Percentiles rank a stretch among this genome's conserved stretches.
Evolutionary conservation across 2,329 filamentous ascomycete genomes (phyloP).

Genomic region (Monosporascus sp.): DNA sequence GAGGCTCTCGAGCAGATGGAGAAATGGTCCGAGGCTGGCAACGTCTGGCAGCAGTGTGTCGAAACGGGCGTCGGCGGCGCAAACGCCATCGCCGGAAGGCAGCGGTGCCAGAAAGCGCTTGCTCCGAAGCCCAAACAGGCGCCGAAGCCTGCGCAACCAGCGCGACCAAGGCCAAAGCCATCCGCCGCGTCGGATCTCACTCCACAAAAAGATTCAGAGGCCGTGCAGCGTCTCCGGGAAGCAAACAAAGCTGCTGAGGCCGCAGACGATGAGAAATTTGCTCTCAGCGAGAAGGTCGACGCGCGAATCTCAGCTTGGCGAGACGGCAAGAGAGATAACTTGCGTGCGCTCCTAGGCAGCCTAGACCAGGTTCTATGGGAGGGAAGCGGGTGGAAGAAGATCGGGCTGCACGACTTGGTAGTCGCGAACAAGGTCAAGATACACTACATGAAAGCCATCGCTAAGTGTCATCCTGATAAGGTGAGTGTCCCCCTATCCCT

Average conservation of each 20-base stretch:
- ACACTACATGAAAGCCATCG: slow-evolving; percentile 98
- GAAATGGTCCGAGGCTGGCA: slow-evolving; percentile 78
- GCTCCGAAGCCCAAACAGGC: slow-evolving; percentile 56
- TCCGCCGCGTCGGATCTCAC: slow-evolving; percentile 34
- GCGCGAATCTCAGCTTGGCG: slow-evolving; percentile 75
- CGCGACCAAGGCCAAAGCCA: slow-evolving; percentile 38
- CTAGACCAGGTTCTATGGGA: slow-evolving; percentile 89
- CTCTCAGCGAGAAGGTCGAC: slow-evolving; percentile 79
- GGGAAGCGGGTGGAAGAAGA: slow-evolving; percentile 91
- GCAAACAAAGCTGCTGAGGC: slow-evolving; percentile 82
- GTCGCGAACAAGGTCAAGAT: slow-evolving; percentile 95
- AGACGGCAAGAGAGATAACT: slow-evolving; percentile 85
- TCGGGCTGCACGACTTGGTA: slow-evolving; percentile 88
- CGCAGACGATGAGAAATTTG: slow-evolving; percentile 90
- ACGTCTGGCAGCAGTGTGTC: slow-evolving; percentile 76
- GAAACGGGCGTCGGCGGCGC: slow-evolving; percentile 81
- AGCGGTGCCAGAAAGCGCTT: slow-evolving; percentile 84
- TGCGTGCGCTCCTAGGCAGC: slow-evolving; percentile 80
- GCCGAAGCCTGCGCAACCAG: slow-evolving; percentile 38
- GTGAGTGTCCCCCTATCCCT: slow-evolving; percentile 45
- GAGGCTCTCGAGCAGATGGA: slow-evolving; percentile 95
- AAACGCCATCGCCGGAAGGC: slow-evolving; percentile 76
- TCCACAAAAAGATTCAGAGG: slow-evolving; percentile 57
- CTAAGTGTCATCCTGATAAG: slow-evolving; percentile 98
- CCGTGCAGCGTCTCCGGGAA: slow-evolving; percentile 74